Percentiles rank a stretch among this genome's conserved stretches.
Conservation (phyloP, 139 green algal genomes). For the Astrephomene gubernaculifera region DNA sequence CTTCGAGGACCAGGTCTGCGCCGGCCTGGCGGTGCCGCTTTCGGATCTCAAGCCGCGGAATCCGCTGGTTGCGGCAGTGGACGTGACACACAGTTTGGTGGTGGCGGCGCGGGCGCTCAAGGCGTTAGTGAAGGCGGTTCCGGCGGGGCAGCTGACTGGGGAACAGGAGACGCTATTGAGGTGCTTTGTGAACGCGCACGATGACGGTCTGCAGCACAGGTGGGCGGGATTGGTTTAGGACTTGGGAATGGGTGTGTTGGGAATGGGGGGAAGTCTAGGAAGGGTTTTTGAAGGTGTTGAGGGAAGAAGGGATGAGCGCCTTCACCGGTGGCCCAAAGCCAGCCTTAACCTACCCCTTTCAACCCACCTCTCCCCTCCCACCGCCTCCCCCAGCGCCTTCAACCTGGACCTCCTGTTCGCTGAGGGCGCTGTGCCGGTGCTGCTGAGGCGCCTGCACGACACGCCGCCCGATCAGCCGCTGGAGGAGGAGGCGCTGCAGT, state of each 20-base stretch:
- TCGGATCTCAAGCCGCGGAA: slow-evolving; percentile 16
- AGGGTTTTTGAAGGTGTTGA: too few relatives aligned
- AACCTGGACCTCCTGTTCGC: slow-evolving; percentile 43
- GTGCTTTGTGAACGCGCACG: slow-evolving; percentile 42
- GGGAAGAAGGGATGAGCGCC: too few relatives aligned
- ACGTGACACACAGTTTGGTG: slow-evolving; percentile 29
- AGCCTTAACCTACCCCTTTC: background rate
- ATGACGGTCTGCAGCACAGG: slow-evolving; percentile 41
- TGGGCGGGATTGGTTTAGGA: too few relatives aligned
- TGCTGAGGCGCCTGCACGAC: slow-evolving; percentile 43
- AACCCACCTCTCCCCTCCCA: background rate
- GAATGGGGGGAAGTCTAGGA: too few relatives aligned
- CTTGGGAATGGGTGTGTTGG: too few relatives aligned
- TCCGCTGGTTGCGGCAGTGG: slow-evolving; percentile 29
- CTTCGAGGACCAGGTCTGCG: slow-evolving; percentile 45
- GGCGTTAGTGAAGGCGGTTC: slow-evolving; percentile 13
- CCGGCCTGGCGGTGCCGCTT: slow-evolving; percentile 29
- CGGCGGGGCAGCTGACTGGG: slow-evolving; percentile 8
- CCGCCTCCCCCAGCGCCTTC: slow-evolving; percentile 20
- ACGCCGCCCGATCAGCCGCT: slow-evolving; percentile 24
- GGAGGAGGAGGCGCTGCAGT: slow-evolving; percentile 44
- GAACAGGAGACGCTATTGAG: slow-evolving; percentile 40
- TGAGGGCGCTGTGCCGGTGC: slow-evolving; percentile 8
- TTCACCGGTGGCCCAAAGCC: too few relatives aligned
- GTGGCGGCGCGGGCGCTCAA: slow-evolving; percentile 37